A percentile compares a stretch with the other conserved stretches of the same genome.
phyloP scores from a whole-genome alignment of 2,329 filamentous ascomycete genomes.

The Ophiostoma ips region DNA sequence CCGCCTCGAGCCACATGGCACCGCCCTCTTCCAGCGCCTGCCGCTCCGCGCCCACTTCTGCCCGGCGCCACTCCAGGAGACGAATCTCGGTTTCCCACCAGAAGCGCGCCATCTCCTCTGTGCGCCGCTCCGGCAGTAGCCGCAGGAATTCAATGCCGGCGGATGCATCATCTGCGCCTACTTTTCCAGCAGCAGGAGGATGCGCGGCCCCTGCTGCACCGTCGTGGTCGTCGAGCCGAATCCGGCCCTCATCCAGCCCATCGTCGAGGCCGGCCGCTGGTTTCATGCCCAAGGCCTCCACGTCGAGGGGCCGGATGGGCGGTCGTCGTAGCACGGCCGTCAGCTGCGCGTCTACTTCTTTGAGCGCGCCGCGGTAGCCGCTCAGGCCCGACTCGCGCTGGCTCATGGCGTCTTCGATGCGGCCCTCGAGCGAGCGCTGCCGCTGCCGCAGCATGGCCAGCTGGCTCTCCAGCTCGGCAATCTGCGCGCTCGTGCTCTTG shows the following conservation, averaged over 20 bases:
- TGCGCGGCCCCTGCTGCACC: background rate
- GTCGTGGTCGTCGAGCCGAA: background rate
- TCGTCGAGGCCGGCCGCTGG: background rate
- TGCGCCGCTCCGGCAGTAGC: slow-evolving; percentile 50
- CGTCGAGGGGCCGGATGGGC: slow-evolving; percentile 38
- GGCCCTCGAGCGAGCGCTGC: slow-evolving; percentile 42
- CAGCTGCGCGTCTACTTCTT: slow-evolving; percentile 51
- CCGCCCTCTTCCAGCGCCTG: slow-evolving; percentile 54
- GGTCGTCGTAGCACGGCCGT: slow-evolving; percentile 43
- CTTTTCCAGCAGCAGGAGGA: slow-evolving; percentile 11
- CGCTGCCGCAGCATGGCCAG: slow-evolving; percentile 46
- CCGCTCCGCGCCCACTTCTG: slow-evolving; percentile 45
- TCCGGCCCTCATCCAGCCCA: background rate
- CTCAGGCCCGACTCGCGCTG: slow-evolving; percentile 57
- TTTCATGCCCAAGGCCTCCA: slow-evolving; percentile 24
- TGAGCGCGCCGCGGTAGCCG: slow-evolving; percentile 54
- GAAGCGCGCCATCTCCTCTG: slow-evolving; percentile 53
- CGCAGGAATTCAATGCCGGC: slow-evolving; percentile 41
- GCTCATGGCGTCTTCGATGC: slow-evolving; percentile 50
- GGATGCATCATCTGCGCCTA: slow-evolving; percentile 20
- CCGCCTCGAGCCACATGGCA: slow-evolving; percentile 49
- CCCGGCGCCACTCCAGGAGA: slow-evolving; percentile 39
- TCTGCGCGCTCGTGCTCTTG: slow-evolving; percentile 42
- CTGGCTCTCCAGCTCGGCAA: slow-evolving; percentile 49
- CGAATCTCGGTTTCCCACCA: slow-evolving; percentile 55